Conservation (phyloP, 352 stramenopile species). For the Pythium vanterpoolii region DNA sequence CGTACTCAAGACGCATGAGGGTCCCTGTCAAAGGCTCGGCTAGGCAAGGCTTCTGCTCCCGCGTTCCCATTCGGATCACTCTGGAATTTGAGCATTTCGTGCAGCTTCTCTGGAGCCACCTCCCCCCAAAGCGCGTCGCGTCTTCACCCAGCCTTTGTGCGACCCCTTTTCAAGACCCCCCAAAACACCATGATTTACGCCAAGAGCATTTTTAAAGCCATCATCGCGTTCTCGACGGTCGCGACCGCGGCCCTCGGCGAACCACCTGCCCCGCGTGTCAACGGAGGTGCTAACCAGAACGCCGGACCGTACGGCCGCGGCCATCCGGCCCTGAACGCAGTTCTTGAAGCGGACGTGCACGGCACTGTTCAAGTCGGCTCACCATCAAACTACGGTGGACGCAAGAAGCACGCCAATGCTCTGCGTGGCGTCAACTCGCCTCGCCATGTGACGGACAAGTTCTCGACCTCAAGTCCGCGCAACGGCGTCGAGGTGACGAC, state of each 20-base stretch:
- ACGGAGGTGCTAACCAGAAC: conserved; percentile 22
- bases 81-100: conserved; percentile 23
- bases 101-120: conserved; percentile 17
- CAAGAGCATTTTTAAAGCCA: conserved; percentile 49
- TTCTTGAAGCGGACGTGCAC: conserved; percentile 23
- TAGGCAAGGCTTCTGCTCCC: neutral
- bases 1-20: neutral
- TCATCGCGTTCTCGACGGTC: conserved; percentile 54
- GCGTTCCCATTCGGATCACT: conserved; percentile 4
- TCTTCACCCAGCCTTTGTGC: conserved; percentile 19
- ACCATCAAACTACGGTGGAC: conserved; percentile 35
- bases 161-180: conserved; percentile 21
- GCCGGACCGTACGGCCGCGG: conserved; percentile 24
- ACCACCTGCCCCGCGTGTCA: conserved; percentile 18
- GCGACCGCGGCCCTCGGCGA: conserved; percentile 32
- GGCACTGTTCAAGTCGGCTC: conserved; percentile 26
- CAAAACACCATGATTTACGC: conserved; percentile 48
- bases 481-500: conserved; percentile 16
- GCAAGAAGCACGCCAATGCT: conserved; percentile 29
- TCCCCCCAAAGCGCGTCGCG: conserved; percentile 7
- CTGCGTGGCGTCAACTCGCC: conserved; percentile 43
- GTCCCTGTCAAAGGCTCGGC: neutral
- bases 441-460: conserved; percentile 29
- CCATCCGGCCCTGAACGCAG: conserved; percentile 28
- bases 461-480: conserved; percentile 36